Evolutionary conservation across 2,329 filamentous ascomycete species (phyloP).

Genomic region (Pseudopyricularia cyperi): DNA sequence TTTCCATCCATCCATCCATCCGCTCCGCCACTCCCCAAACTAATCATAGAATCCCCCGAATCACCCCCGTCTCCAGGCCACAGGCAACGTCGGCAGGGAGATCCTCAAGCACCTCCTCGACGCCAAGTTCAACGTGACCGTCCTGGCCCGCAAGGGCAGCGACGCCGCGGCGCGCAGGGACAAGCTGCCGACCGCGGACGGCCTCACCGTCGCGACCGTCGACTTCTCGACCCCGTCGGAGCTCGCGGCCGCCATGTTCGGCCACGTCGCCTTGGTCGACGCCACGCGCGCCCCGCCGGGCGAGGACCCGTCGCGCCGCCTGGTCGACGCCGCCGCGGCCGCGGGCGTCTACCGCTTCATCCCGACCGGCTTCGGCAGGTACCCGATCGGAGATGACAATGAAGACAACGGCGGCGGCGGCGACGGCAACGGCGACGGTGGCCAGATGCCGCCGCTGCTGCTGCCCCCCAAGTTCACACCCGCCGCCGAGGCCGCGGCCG

Average conservation of each 20-base stretch:
- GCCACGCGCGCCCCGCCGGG: slow-evolving; percentile 3
- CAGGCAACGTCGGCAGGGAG: not conserved
- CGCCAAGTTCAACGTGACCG: slow-evolving; percentile 24
- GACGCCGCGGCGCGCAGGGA: not conserved
- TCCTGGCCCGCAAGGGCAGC: slow-evolving; percentile 29
- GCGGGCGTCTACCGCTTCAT: slow-evolving; percentile 10
- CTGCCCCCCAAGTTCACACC: too few species aligned
- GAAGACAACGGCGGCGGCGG: too few species aligned
- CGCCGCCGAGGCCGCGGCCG: not conserved
- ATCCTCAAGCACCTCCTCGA: slow-evolving; percentile 4
- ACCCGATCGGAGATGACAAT: slow-evolving; percentile 6
- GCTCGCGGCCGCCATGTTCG: slow-evolving; percentile 26
- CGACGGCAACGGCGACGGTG: too few species aligned
- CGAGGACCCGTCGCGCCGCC: slow-evolving; percentile 1
- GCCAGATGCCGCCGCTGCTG: too few species aligned
- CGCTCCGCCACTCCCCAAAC: not conserved
- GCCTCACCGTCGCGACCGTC: slow-evolving; percentile 24
- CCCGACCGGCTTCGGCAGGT: slow-evolving; percentile 9
- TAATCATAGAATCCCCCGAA: not conserved
- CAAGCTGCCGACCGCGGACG: slow-evolving; percentile 7
- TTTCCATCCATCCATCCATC: not conserved
- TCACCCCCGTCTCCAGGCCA: too few species aligned
- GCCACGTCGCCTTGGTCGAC: slow-evolving; percentile 33
- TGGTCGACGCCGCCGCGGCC: slow-evolving; percentile 10
- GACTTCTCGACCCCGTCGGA: slow-evolving; percentile 25